Evolutionary conservation across 2,329 filamentous ascomycete species (phyloP), one percentile per base, ranked within the genome.

Genomic region (Sporothrix sp.): DNA sequence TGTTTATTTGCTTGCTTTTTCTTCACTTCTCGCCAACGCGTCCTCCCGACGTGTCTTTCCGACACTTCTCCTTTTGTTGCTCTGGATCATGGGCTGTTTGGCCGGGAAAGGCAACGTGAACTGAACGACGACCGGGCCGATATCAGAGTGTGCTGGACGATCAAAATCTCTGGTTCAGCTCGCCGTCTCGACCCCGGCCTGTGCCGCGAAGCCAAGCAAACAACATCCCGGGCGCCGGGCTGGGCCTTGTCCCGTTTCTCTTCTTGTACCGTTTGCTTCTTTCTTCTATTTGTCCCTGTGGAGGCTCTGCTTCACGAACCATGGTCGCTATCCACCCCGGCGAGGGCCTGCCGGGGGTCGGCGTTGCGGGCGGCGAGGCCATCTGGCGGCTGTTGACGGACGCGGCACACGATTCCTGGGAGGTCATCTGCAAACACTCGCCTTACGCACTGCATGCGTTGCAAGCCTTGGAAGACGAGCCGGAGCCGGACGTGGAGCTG

Each of bases 261-360:
- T 20, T 3, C 36, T 13, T 16, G 16, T 36, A 25, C 16, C 20
- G 3, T 23, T 11, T 16, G 3, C 37, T 16, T 36, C 21, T 27
- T 33, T 38, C 21, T 39, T 16, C 10, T 14, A 30, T 39, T 27
- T 28, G 16, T 35, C 35, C 9, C 16, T 33, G 6, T 27, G 18
- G 16, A 10, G 18, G 3, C 13, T 27, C 14, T 18, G 4, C 47
- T 30, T 11, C 7, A 8, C 7, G n/a, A n/a, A 46, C 28, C 37
- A 56, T 56, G 56, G 54, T 54, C 9, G 54, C 52, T 42, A 54
- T 56, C 14, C 40, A 18, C 7, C 39, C 36, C 20, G 36, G 28
- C 7, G 47, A 50, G n/a, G 27, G 32, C 35, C 54, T 10, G 27
- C 18, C 33, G 10, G 35, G n/a, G 3, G 47, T 48, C 32, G 16